Evolutionary conservation across 164 flowering plant genomes (phyloP).

Genomic region (Echeveria elegans): DNA sequence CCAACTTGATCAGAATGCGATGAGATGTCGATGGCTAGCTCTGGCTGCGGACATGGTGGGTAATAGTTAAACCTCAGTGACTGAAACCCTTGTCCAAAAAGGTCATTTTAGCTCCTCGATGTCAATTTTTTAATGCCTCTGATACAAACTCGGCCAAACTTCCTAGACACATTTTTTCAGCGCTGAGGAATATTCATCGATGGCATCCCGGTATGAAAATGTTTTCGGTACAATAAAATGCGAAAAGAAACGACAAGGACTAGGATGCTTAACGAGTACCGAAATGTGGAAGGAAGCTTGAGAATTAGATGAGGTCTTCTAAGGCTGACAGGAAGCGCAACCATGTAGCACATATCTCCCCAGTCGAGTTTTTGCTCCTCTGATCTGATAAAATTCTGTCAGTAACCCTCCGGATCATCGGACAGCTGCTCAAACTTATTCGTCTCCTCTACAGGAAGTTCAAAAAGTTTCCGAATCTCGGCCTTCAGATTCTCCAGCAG

Average conservation of each 20-base stretch:
- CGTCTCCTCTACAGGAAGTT: conserved; percentile 33
- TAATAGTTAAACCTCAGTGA: conserved; percentile 32
- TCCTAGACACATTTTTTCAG: conserved; percentile 19
- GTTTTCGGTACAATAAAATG: too few species aligned
- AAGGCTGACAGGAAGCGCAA: conserved; percentile 11
- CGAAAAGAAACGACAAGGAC: too few species aligned
- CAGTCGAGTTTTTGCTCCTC: conserved; percentile 21
- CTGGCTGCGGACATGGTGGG: conserved; percentile 41
- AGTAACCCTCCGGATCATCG: conserved; percentile 34
- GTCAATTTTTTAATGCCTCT: conserved; percentile 24
- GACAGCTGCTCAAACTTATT: conserved; percentile 17
- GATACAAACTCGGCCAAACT: conserved; percentile 16
- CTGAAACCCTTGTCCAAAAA: conserved; percentile 27
- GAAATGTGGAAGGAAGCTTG: conserved; percentile 16
- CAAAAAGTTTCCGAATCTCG: conserved; percentile 23
- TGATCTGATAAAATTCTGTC: conserved; percentile 13
- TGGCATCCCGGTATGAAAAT: conserved; percentile 17
- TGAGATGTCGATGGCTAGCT: conserved; percentile 22
- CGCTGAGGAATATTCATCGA: conserved; percentile 21
- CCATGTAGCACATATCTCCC: conserved; percentile 20
- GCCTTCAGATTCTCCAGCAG: conserved; percentile 23
- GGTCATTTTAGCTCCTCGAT: conserved; percentile 16
- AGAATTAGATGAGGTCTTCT: conserved; percentile 25
- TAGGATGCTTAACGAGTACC: too few species aligned
- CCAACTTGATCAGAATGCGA: conserved; percentile 33